Evolutionary conservation across 371 early-diverging fungal species (phyloP), one percentile per base, ranked within the genome.

Genomic region (Rhizopus delemar): DNA sequence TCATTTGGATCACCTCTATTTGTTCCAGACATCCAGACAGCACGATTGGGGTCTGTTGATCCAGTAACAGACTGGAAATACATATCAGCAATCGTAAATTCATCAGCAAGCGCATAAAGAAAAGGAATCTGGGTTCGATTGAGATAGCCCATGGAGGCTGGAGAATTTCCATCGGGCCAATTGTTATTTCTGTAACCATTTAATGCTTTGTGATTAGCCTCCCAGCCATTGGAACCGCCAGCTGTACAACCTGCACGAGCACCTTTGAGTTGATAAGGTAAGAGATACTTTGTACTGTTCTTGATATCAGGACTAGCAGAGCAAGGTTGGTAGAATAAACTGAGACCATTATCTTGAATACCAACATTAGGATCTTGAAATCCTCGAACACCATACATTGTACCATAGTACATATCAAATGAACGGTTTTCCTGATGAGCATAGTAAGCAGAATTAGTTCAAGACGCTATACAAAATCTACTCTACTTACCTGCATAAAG

Each of bases 41-140:
- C 70, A 45, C 70, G 66, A 22, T 69, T 69, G 11, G 70, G 70
- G 22, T 69, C 56, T 9, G 66, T 69, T 15, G 69, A 45, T 12
- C 65, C 62, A 48, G 57, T 62, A 8, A 69, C 59, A 28, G 62
- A 62, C 50, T 69, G 70, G 58, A 65, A 64, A 46, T 69, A 69
- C 62, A 65, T 69, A 28, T 69, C 70, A 32, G 51, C 57, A 56
- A 69, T 69, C 15, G 66, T 65, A 45, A 69, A 69, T 46, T 62
- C 57, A 43, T 69, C 70, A 34, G 66, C 70, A 41, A 69, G 62
- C 16, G 51, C 36, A 34, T 58, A 62, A 32, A 66, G 70, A 57
- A 62, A 65, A 15, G 70, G 70, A 13, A 69, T 62, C 29, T 69
- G 59, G 22, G 50, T 53, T 53, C 70, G 43, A 22, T 46, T 62